Conservation (phyloP, 345 rosid species). For the Gossypium raimondii region DNA sequence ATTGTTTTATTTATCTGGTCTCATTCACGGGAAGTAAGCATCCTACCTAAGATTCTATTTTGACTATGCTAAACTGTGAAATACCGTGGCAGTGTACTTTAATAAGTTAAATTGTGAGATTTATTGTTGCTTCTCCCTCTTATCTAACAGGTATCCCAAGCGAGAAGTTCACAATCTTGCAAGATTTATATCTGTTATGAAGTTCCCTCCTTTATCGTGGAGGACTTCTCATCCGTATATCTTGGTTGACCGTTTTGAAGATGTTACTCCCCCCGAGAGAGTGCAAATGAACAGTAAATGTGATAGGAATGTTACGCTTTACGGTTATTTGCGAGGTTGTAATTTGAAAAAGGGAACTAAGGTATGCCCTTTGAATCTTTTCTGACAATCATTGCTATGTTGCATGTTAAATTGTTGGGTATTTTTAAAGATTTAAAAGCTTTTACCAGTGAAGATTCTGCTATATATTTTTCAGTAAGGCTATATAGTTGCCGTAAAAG, state of each 20-base stretch:
- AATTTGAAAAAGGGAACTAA: constrained; percentile 83
- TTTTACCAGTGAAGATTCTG: not conserved
- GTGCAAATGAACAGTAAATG: constrained; percentile 66
- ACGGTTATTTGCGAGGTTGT: constrained; percentile 94
- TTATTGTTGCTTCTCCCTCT: constrained; percentile 4
- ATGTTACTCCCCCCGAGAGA: constrained; percentile 84
- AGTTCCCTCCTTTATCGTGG: constrained; percentile 76
- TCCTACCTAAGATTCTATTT: not conserved
- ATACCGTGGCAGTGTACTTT: constrained; percentile 4
- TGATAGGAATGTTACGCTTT: constrained; percentile 77
- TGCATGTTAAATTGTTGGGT: not conserved
- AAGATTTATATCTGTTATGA: constrained; percentile 74
- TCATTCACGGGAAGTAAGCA: constrained; percentile 81
- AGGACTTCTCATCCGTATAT: constrained; percentile 89
- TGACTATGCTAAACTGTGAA: not conserved
- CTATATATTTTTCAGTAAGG: not conserved
- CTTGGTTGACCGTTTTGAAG: constrained; percentile 90
- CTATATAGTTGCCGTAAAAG: not conserved
- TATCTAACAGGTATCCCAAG: constrained; percentile 57
- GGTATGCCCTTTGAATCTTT: constrained; percentile 39
- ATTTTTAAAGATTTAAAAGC: not conserved
- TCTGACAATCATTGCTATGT: not conserved
- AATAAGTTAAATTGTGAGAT: constrained; percentile 1
- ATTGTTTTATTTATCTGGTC: constrained; percentile 86
- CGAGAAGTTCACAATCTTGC: constrained; percentile 88